These are phyloP conservation scores for Paradendryphiella salina DNA, from an alignment of 2,329 filamentous ascomycete species.

Conservation along the genomic window DNA sequence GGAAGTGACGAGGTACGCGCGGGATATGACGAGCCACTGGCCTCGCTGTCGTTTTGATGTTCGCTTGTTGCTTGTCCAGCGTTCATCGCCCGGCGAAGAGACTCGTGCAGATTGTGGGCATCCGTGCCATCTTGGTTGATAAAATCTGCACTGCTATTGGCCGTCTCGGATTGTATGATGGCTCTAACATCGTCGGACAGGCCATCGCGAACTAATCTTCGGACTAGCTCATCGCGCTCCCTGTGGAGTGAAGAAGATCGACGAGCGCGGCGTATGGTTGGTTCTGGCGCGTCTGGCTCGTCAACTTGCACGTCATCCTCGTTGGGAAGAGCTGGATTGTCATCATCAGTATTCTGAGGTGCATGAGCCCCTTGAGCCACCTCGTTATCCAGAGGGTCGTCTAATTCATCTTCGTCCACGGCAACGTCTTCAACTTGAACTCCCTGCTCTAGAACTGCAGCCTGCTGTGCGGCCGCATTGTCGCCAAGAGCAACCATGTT, in stretches of 20 bases:
- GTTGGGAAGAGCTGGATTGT: not conserved
- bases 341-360: not conserved
- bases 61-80: slow-evolving; percentile 7
- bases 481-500: slow-evolving; percentile 64
- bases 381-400: slow-evolving; percentile 7
- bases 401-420: slow-evolving; percentile 13
- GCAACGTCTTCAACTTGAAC: slow-evolving; percentile 17
- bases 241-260: slow-evolving; percentile 22
- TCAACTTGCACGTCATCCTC: not conserved
- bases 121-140: slow-evolving; percentile 1
- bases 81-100: slow-evolving; percentile 12
- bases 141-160: slow-evolving; percentile 14
- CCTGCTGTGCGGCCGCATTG: slow-evolving; percentile 31
- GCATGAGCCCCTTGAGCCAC: slow-evolving; percentile 8
- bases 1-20: slow-evolving; percentile 22
- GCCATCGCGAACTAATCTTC: slow-evolving; percentile 22
- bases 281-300: slow-evolving; percentile 6
- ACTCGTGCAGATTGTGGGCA: slow-evolving; percentile 9
- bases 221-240: slow-evolving; percentile 20
- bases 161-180: slow-evolving; percentile 18
- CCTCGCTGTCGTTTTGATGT: not conserved
- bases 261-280: slow-evolving; percentile 17
- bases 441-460: slow-evolving; percentile 34
- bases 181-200: slow-evolving; percentile 25
- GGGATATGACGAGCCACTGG: slow-evolving; percentile 14